Conservation (phyloP, 2,329 filamentous ascomycete species). For the Zasmidium angulare region DNA sequence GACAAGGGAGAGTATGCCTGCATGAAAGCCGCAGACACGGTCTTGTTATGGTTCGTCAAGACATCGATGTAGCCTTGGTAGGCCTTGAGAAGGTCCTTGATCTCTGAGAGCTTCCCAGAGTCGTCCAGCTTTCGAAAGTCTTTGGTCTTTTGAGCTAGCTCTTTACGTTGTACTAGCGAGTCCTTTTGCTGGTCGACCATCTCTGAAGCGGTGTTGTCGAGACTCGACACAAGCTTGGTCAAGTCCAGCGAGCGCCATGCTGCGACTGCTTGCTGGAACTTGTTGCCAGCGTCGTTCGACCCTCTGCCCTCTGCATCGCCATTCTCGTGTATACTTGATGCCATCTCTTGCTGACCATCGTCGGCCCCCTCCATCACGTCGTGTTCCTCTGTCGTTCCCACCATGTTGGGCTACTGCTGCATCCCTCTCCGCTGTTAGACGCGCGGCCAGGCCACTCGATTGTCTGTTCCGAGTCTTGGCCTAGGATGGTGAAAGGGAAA, state of each 20-base stretch:
- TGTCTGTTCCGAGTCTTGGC: not conserved
- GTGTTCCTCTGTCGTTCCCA: conserved; percentile 22
- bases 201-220: conserved; percentile 93
- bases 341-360: conserved; percentile 19
- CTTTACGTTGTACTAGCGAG: conserved; percentile 93
- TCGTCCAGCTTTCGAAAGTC: conserved; percentile 95
- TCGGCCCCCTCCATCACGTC: conserved; percentile 33
- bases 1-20: conserved; percentile 90
- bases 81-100: conserved; percentile 81
- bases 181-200: conserved; percentile 92
- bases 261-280: conserved; percentile 93
- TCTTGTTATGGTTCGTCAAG: conserved; percentile 92
- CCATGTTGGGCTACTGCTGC: conserved; percentile 16
- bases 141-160: conserved; percentile 98
- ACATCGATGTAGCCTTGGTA: conserved; percentile 98
- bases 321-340: conserved; percentile 5
- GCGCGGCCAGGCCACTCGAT: not conserved
- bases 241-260: conserved; percentile 95
- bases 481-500: not conserved
- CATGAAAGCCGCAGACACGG: conserved; percentile 88
- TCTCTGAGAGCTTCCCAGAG: conserved; percentile 77
- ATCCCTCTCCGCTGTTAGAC: conserved; percentile 1
- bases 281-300: conserved; percentile 66
- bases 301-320: conserved; percentile 6
- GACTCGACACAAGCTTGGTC: conserved; percentile 74